Evolutionary conservation across 805 yeast genomes (phyloP).

Genomic region (Debaryomyces castellii): DNA sequence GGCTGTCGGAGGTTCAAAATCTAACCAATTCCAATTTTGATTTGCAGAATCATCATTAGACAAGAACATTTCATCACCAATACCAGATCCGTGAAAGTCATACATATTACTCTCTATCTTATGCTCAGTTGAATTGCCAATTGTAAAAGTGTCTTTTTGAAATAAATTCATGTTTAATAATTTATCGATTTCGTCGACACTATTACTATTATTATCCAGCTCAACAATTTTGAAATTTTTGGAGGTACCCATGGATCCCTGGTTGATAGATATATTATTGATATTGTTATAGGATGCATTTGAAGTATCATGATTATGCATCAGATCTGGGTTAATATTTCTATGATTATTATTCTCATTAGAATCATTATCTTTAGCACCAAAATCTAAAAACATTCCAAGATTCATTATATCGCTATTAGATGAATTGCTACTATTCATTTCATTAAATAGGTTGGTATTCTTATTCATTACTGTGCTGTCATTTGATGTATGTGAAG

Average conservation of each 20-base stretch:
- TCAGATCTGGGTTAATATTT: background rate
- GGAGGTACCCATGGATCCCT: background rate
- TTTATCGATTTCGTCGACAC: slow-evolving; percentile 40
- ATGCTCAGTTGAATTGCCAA: slow-evolving; percentile 15
- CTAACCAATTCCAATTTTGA: slow-evolving; percentile 39
- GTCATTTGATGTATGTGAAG: slow-evolving; percentile 12
- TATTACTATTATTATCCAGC: slow-evolving; percentile 4
- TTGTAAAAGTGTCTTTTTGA: slow-evolving; percentile 30
- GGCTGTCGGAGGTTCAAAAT: slow-evolving; percentile 27
- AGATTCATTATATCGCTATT: slow-evolving; percentile 4
- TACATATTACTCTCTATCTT: slow-evolving; percentile 2
- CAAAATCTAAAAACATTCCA: slow-evolving; percentile 1
- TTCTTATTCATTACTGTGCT: slow-evolving; percentile 22
- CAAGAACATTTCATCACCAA: slow-evolving; percentile 32
- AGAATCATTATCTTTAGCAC: too few relatives aligned
- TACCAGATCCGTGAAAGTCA: slow-evolving; percentile 12
- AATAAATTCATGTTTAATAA: slow-evolving; percentile 39
- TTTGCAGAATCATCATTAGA: slow-evolving; percentile 16
- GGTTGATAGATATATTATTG: background rate
- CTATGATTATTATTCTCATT: background rate
- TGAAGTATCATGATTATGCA: background rate
- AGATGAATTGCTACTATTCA: slow-evolving; percentile 7
- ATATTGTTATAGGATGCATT: background rate
- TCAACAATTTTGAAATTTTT: background rate
- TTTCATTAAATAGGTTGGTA: slow-evolving; percentile 21